phyloP scores from a whole-genome alignment of 2,329 filamentous ascomycete species.

The Calonectria crousiana region DNA sequence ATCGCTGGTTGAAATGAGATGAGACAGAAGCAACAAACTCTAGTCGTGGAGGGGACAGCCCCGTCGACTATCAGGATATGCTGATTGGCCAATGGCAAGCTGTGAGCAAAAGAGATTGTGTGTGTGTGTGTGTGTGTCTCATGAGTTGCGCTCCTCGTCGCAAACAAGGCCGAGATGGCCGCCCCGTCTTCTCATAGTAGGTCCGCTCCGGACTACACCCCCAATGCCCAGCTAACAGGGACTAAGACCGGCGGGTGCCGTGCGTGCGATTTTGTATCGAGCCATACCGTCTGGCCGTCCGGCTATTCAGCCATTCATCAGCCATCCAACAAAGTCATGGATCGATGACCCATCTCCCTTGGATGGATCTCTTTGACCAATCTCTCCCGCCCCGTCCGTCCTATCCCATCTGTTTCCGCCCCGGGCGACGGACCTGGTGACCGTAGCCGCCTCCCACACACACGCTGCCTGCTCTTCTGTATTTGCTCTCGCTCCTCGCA shows the following conservation, averaged over 20 bases:
- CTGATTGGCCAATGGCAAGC: conserved; percentile 49
- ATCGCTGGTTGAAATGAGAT: conserved; percentile 34
- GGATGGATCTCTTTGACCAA: conserved; percentile 9
- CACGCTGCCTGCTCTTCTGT: not conserved
- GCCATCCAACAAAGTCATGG: conserved; percentile 14
- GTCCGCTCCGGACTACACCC: not conserved
- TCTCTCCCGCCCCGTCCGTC: conserved; percentile 5
- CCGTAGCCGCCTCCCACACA: conserved; percentile 34
- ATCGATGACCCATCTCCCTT: conserved; percentile 18
- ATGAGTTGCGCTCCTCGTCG: conserved; percentile 42
- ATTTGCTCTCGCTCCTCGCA: conserved; percentile 27
- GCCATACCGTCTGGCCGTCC: conserved; percentile 6
- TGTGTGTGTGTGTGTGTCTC: conserved; percentile 23
- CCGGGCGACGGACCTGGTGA: conserved; percentile 33
- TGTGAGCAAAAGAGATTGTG: conserved; percentile 36
- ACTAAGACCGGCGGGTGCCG: conserved; percentile 17
- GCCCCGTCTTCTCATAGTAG: conserved; percentile 17
- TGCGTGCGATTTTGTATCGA: conserved; percentile 11
- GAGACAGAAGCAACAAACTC: conserved; percentile 30
- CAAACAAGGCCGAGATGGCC: conserved; percentile 40
- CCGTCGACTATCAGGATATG: conserved; percentile 42
- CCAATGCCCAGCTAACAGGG: not conserved
- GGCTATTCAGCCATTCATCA: conserved; percentile 14
- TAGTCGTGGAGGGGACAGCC: conserved; percentile 34
- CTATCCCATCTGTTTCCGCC: conserved; percentile 36